phyloP scores from a whole-genome alignment of 768 basidiomycete genomes.

The Tephrocybe sp. region DNA sequence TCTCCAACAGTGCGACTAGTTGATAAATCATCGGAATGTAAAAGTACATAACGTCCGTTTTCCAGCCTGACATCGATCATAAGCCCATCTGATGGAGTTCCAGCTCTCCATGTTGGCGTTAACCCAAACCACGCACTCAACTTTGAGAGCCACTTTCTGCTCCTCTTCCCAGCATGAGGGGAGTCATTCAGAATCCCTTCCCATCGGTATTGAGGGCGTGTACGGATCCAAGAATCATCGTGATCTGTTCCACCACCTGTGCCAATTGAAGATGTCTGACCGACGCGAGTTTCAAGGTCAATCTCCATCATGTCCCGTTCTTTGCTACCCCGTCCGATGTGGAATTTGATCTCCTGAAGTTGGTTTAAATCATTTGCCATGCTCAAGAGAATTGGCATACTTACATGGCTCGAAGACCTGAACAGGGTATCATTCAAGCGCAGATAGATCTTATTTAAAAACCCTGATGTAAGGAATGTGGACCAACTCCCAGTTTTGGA shows the following conservation, averaged over 20 bases:
- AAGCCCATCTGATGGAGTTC: slow-evolving; percentile 50
- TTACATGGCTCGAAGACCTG: slow-evolving; percentile 47
- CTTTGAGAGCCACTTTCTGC: slow-evolving; percentile 46
- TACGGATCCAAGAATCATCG: slow-evolving; percentile 56
- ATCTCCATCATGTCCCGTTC: slow-evolving; percentile 66
- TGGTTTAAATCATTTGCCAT: neutral
- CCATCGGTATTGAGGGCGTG: slow-evolving; percentile 66
- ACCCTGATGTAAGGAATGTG: slow-evolving; percentile 59
- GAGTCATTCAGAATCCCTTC: slow-evolving; percentile 64
- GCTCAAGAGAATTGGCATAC: slow-evolving; percentile 14
- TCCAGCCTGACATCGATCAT: slow-evolving; percentile 58
- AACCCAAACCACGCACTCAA: slow-evolving; percentile 68
- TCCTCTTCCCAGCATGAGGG: slow-evolving; percentile 32
- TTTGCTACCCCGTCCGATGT: slow-evolving; percentile 48
- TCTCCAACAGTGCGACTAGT: neutral
- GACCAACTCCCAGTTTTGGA: slow-evolving; percentile 39
- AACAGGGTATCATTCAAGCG: slow-evolving; percentile 69
- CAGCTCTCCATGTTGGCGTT: slow-evolving; percentile 59
- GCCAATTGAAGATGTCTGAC: slow-evolving; percentile 52
- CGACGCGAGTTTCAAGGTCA: slow-evolving; percentile 46
- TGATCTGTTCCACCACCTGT: slow-evolving; percentile 74
- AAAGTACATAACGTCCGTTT: slow-evolving; percentile 54
- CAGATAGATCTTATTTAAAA: slow-evolving; percentile 71
- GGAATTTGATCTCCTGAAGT: slow-evolving; percentile 57
- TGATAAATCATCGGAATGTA: neutral